Conservation (phyloP, 2,329 filamentous ascomycete species). For the Pezicula rhizophila region DNA sequence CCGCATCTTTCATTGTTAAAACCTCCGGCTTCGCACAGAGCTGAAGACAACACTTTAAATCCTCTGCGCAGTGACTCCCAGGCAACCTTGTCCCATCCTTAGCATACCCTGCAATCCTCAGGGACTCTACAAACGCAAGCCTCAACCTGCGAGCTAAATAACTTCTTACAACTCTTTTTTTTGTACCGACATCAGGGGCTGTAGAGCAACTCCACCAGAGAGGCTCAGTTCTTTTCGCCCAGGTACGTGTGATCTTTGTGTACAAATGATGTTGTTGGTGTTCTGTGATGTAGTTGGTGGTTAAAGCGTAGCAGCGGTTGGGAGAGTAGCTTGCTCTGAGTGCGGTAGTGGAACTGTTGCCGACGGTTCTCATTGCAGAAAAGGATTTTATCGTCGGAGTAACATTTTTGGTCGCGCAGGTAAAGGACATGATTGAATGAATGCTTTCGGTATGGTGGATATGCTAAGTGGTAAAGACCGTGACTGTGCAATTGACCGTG, state of each 20-base stretch:
- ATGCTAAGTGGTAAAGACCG: too few species aligned
- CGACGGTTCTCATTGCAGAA: too few species aligned
- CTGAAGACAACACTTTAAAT: conserved; percentile 31
- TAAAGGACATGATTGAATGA: too few species aligned
- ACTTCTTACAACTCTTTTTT: conserved; percentile 40
- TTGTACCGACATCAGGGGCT: conserved; percentile 20
- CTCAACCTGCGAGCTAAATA: conserved; percentile 36
- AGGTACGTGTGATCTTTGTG: conserved; percentile 31
- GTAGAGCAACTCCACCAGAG: conserved; percentile 42
- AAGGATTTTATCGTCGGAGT: too few species aligned
- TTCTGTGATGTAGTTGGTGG: not conserved
- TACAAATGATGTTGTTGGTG: conserved; percentile 26
- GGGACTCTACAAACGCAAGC: conserved; percentile 36
- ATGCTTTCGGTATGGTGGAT: too few species aligned
- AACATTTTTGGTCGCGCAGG: too few species aligned
- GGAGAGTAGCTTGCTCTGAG: not conserved
- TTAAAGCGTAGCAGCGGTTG: not conserved
- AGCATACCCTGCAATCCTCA: conserved; percentile 40
- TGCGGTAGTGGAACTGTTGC: too few species aligned
- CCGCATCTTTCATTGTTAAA: conserved; percentile 17
- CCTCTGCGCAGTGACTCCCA: conserved; percentile 19
- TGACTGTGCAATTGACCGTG: too few species aligned
- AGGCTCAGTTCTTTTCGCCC: conserved; percentile 30
- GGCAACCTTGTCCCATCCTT: conserved; percentile 18
- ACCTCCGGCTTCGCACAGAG: conserved; percentile 19